These are phyloP conservation scores for Ceratocystis destructans DNA, from an alignment of 2,329 filamentous ascomycete genomes.

Conservation along the genomic window DNA sequence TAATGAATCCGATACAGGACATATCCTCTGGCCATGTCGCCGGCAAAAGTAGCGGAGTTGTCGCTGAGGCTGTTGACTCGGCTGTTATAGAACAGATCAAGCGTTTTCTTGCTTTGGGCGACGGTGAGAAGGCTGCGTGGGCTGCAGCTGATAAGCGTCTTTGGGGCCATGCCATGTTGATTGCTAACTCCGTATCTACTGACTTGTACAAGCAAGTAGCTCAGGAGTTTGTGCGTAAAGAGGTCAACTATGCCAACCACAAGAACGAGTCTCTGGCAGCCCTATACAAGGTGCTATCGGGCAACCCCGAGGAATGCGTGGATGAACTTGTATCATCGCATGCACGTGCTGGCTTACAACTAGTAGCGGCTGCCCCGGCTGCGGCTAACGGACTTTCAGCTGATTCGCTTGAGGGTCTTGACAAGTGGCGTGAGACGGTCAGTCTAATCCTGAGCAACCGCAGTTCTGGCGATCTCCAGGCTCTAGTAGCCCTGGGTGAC, in stretches of 20 bases:
- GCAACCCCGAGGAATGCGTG: slow-evolving; percentile 85
- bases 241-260: slow-evolving; percentile 69
- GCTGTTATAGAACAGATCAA: slow-evolving; percentile 58
- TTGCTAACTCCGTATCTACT: slow-evolving; percentile 63
- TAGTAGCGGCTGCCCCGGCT: slow-evolving; percentile 62
- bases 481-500: slow-evolving; percentile 65
- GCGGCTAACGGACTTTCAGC: slow-evolving; percentile 36
- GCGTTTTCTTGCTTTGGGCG: slow-evolving; percentile 58
- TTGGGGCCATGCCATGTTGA: slow-evolving; percentile 92
- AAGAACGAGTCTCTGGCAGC: slow-evolving; percentile 81
- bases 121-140: slow-evolving; percentile 88
- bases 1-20: slow-evolving; percentile 6
- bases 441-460: slow-evolving; percentile 78
- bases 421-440: slow-evolving; percentile 89
- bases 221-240: slow-evolving; percentile 89
- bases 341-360: slow-evolving; percentile 79
- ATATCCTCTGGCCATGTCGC: neutral
- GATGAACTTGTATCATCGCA: slow-evolving; percentile 91
- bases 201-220: slow-evolving; percentile 85
- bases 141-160: slow-evolving; percentile 80
- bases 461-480: slow-evolving; percentile 57
- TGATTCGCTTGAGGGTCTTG: slow-evolving; percentile 69
- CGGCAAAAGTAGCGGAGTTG: slow-evolving; percentile 29
- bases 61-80: slow-evolving; percentile 54
- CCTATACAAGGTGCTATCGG: slow-evolving; percentile 84